phyloP scores from a whole-genome alignment of 768 basidiomycete species.

The Tylopilus felleus region DNA sequence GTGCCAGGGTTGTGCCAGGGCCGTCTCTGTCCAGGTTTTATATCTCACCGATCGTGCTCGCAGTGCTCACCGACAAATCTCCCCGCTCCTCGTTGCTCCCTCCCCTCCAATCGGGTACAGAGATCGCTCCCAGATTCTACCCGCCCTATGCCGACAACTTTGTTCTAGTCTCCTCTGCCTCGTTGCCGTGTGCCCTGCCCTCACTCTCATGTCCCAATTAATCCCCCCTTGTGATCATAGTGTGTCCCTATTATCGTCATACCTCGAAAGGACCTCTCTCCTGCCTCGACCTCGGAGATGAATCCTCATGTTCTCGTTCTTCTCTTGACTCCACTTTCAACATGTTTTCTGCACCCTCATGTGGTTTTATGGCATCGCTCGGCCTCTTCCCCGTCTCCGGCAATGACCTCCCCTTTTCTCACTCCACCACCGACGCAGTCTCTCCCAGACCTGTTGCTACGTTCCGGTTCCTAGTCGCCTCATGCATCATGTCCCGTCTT shows the following conservation, averaged over 20 bases:
- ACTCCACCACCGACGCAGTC: slow-evolving; percentile 6
- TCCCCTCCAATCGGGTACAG: slow-evolving; percentile 6
- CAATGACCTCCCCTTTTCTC: slow-evolving; percentile 20
- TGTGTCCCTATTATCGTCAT: slow-evolving; percentile 20
- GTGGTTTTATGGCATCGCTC: slow-evolving; percentile 19
- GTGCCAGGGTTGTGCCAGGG: slow-evolving; percentile 29
- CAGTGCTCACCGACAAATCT: slow-evolving; percentile 14
- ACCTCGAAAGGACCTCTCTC: slow-evolving; percentile 18
- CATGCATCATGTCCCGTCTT: slow-evolving; percentile 29
- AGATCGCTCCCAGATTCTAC: slow-evolving; percentile 14
- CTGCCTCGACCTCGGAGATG: slow-evolving; percentile 33
- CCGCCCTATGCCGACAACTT: slow-evolving; percentile 21
- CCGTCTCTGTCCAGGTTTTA: slow-evolving; percentile 29
- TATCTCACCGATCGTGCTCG: slow-evolving; percentile 23
- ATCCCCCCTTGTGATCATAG: too few relatives aligned
- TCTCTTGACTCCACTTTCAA: slow-evolving; percentile 30
- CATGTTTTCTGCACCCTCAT: slow-evolving; percentile 28
- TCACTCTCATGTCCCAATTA: neutral
- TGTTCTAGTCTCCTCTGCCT: slow-evolving; percentile 14
- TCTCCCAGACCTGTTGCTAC: neutral
- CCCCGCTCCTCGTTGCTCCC: slow-evolving; percentile 15
- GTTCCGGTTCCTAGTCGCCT: slow-evolving; percentile 13
- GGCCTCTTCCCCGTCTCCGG: slow-evolving; percentile 21
- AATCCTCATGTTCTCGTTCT: slow-evolving; percentile 32
- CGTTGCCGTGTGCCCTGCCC: slow-evolving; percentile 15